A percentile compares a stretch with the other conserved stretches of the same genome.
Evolutionary conservation across 2,329 filamentous ascomycete species (phyloP).

Genomic region (Atkinsonella texensis): DNA sequence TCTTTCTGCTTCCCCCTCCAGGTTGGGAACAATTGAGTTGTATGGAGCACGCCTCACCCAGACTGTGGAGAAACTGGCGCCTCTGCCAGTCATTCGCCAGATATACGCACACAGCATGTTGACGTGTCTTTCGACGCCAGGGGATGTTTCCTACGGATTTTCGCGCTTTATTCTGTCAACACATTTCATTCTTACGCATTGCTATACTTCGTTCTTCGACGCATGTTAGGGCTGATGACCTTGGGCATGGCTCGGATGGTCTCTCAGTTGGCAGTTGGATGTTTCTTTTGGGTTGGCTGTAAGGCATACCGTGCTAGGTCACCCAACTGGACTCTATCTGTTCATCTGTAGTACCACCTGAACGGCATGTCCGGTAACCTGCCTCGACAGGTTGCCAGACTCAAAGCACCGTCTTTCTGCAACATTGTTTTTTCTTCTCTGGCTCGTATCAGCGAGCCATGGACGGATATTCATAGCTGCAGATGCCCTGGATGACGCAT

Average conservation of each 20-base stretch:
- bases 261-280: constrained; percentile 11
- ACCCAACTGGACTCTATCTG: constrained; percentile 6
- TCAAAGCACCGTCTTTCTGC: neutral
- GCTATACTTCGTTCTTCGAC: constrained; percentile 33
- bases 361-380: constrained; percentile 29
- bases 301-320: neutral
- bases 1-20: neutral
- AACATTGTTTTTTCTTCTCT: neutral
- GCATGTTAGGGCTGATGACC: constrained; percentile 20
- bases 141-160: neutral
- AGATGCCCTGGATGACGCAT: neutral
- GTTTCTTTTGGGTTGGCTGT: constrained; percentile 5
- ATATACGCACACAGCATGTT: neutral
- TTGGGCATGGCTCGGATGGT: constrained; percentile 28
- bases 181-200: constrained; percentile 20
- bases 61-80: neutral
- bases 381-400: constrained; percentile 9
- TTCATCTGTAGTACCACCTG: constrained; percentile 16
- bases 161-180: constrained; percentile 11
- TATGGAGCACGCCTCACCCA: neutral
- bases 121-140: neutral
- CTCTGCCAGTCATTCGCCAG: neutral
- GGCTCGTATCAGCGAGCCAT: neutral
- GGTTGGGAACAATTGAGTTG: neutral
- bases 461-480: neutral